These are phyloP conservation scores for Diddensiella transvaalensis DNA, from an alignment of 805 yeast species.

Conservation along the genomic window DNA sequence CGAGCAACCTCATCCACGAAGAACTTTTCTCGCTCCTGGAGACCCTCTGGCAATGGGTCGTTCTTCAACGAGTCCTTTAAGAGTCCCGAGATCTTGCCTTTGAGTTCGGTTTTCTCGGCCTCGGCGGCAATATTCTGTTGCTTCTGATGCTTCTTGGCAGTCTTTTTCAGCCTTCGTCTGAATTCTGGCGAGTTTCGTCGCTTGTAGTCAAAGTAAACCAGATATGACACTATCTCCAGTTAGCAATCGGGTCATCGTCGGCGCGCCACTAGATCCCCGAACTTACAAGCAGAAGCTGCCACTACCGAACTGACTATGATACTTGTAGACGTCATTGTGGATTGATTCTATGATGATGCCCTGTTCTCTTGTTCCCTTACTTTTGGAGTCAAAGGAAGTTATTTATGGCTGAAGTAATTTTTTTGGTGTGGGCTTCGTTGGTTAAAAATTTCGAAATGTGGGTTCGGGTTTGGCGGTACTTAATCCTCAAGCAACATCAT, in stretches of 20 bases:
- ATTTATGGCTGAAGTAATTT: too few relatives aligned
- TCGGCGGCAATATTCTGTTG: constrained; percentile 53
- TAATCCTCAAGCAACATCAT: too few relatives aligned
- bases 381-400: too few relatives aligned
- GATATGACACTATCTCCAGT: constrained; percentile 45
- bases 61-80: constrained; percentile 60
- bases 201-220: constrained; percentile 84
- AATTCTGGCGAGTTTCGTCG: constrained; percentile 81
- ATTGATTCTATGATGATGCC: too few relatives aligned
- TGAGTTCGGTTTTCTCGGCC: constrained; percentile 52
- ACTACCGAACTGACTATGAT: constrained; percentile 31
- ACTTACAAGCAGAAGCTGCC: constrained; percentile 29
- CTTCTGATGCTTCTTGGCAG: constrained; percentile 58
- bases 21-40: constrained; percentile 65
- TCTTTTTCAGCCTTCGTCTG: constrained; percentile 69
- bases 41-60: constrained; percentile 73
- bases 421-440: too few relatives aligned
- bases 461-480: too few relatives aligned
- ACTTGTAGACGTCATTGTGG: constrained; percentile 34
- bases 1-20: constrained; percentile 79
- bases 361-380: too few relatives aligned
- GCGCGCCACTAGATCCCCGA: not conserved
- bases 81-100: constrained; percentile 57
- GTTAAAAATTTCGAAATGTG: too few relatives aligned
- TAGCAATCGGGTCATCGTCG: constrained; percentile 1